Conservation (phyloP, 306 rosid genomes). For the Macrotyloma uniflorum region DNA sequence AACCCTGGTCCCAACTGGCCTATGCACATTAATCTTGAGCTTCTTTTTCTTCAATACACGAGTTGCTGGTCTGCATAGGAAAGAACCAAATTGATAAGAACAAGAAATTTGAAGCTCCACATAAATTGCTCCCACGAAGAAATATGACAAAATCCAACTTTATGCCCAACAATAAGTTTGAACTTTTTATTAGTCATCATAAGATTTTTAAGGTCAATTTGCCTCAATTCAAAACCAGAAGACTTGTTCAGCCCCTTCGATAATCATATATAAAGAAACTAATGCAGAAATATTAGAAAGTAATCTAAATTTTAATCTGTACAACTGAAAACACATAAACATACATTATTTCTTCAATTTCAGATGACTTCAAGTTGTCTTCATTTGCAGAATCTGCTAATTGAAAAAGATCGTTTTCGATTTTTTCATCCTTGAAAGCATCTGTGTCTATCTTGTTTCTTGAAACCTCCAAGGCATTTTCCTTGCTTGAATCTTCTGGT, state of each 20-base stretch:
- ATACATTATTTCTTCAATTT: conserved; percentile 57
- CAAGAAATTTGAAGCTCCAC: neutral
- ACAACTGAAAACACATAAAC: conserved; percentile 19
- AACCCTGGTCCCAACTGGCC: conserved; percentile 81
- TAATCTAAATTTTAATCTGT: neutral
- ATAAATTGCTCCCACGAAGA: neutral
- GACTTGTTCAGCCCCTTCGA: neutral
- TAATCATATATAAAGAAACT: neutral
- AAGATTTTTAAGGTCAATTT: neutral
- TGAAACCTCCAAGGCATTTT: conserved; percentile 42
- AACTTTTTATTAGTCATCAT: conserved; percentile 15
- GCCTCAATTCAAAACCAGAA: conserved; percentile 11
- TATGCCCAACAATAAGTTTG: neutral
- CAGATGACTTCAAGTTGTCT: conserved; percentile 41
- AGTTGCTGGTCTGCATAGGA: conserved; percentile 54
- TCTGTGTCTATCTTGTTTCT: conserved; percentile 52
- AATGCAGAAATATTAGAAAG: neutral
- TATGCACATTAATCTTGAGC: conserved; percentile 76
- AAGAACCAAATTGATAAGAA: conserved; percentile 19
- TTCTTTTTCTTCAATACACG: conserved; percentile 80
- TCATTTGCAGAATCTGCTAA: conserved; percentile 42
- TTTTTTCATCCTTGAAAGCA: conserved; percentile 50
- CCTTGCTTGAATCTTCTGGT: conserved; percentile 49
- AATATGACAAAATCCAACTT: neutral
- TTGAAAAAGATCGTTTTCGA: conserved; percentile 48